Base-by-base conservation (phyloP, 371 early-diverging fungal species). In the Parasitella parasitica region DNA sequence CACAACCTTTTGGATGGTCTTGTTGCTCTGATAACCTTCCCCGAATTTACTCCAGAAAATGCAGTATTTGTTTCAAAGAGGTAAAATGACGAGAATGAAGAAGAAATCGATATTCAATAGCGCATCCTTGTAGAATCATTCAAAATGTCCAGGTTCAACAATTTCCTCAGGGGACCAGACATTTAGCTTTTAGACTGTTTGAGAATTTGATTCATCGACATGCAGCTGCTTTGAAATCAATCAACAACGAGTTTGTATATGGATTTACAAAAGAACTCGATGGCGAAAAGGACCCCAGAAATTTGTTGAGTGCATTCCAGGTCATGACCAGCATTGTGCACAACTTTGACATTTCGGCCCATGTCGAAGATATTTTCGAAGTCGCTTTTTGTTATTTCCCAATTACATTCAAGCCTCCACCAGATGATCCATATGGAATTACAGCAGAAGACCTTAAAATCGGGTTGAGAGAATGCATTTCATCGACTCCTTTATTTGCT, bases 351-450 rank as follows among this genome's bases (percentile, higher is more conserved):
- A 89, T 94, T 46, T 73, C 85, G 6, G 73, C 83, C 30, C 84
- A 91, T 68, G 86, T 89, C 6, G 93, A 95, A 86, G 94, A 94
- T 66, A 65, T 97, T 43, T 98, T 98, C 69, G 97, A 98, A 61
- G 90, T 95, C 16, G 86, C 93, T 24, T 98, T 94, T 61, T 97
- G 97, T 80, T 99, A 99, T 80, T 99, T 99, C 68, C 99, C 99
- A 0, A 98, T 99, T 69, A 97, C 99, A 2, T 99, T 97, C 74
- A 90, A 91, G 71, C 92, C 96, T 6, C 94, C 96, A 0, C 94
- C 95, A 34, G 92, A 92, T 64, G 98, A 97, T 78, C 91, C 94
- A 2, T 91, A 91, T 55, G 94, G 94, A 16, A 93, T 99, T 50
- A 91, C 98, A 9, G 86, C 97, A 4, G 94, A 93, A 16, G 89